These are phyloP conservation scores for Polyporus arcularius DNA, from an alignment of 768 basidiomycete genomes.

Conservation along the genomic window DNA sequence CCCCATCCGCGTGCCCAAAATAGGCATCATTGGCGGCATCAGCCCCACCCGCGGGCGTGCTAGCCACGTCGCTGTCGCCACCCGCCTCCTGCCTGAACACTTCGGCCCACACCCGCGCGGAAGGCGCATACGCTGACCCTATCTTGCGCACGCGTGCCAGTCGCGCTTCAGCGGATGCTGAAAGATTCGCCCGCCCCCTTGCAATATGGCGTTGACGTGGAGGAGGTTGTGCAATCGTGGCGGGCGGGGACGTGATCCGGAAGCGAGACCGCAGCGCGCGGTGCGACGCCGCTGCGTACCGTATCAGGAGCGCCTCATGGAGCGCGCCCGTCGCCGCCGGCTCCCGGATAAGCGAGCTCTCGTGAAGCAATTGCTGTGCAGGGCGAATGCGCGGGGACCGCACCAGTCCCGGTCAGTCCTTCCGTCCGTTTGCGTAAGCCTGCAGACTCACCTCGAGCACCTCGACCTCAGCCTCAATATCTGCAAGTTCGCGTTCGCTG, in stretches of 20 bases:
- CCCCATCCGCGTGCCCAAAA: conserved; percentile 7
- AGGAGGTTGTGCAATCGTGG: conserved; percentile 12
- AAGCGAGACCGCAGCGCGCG: conserved; percentile 11
- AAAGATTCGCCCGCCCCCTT: not conserved
- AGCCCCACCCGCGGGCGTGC: conserved; percentile 8
- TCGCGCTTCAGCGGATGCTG: conserved; percentile 14
- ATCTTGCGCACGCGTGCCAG: conserved; percentile 40
- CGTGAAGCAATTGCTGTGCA: conserved; percentile 35
- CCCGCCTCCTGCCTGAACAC: conserved; percentile 38
- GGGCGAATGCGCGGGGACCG: conserved; percentile 8
- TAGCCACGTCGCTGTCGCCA: not conserved
- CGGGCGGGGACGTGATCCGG: conserved; percentile 19
- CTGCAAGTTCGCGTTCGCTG: conserved; percentile 2
- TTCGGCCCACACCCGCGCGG: conserved; percentile 44
- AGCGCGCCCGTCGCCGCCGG: conserved; percentile 37
- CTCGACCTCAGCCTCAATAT: conserved; percentile 17
- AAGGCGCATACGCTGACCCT: conserved; percentile 43
- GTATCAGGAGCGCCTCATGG: conserved; percentile 50
- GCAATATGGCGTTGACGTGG: not conserved
- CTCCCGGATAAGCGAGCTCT: conserved; percentile 45
- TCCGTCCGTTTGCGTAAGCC: not conserved
- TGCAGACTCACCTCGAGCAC: conserved; percentile 27
- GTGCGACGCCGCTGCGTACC: conserved; percentile 37
- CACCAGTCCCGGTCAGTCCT: conserved; percentile 12
- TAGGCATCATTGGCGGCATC: conserved; percentile 12